Base-by-base conservation (phyloP, 768 basidiomycete species). In the Macrolepiota fuliginosa region DNA sequence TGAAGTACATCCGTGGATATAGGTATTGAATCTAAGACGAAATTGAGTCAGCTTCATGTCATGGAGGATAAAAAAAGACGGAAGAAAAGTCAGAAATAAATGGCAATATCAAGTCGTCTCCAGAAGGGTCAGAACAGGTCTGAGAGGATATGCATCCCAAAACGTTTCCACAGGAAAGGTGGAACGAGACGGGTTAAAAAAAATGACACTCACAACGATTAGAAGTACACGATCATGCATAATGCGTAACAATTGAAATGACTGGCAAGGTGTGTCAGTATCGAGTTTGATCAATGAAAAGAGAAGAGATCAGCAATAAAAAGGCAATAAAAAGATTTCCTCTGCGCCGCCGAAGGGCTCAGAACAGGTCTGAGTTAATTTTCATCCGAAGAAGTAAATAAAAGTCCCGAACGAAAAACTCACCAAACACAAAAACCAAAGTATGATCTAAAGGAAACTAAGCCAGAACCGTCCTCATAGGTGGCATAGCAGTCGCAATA, bases 281-380 rank as follows among this genome's bases (percentile, higher is more conserved):
- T 45, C 19, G 7, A 6, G 2, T 45, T 10, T 45, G 17, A n/a
- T 19, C 42, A 45, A n/a, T 5, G 54, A 58, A 36, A 37, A 32
- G 35, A 47, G 40, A 66, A 40, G 65, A 64, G 60, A 66, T 79
- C 74, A 77, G 75, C 69, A 72, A 70, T 66, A 32, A 75, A 77
- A 74, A 83, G 80, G 83, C 83, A 84, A 86, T 84, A 78, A 73
- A 70, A 62, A 64, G 65, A 71, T 81, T 81, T 68, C 85, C 84
- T 80, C 79, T 81, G 84, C 73, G 77, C 47, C 63, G 42, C 49
- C 4, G 37, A 74, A 71, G 67, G 69, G 51, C 24, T 81, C 84
- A 83, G 85, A 85, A 86, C 84, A 87, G 85, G 85, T 88, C 85
- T 86, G 84, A 85, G 76, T 61, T 64, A 63, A 62, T 73, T 74